Evolutionary conservation across 73 alveolate genomes (phyloP).

Genomic region (Uronychia binucleata): DNA sequence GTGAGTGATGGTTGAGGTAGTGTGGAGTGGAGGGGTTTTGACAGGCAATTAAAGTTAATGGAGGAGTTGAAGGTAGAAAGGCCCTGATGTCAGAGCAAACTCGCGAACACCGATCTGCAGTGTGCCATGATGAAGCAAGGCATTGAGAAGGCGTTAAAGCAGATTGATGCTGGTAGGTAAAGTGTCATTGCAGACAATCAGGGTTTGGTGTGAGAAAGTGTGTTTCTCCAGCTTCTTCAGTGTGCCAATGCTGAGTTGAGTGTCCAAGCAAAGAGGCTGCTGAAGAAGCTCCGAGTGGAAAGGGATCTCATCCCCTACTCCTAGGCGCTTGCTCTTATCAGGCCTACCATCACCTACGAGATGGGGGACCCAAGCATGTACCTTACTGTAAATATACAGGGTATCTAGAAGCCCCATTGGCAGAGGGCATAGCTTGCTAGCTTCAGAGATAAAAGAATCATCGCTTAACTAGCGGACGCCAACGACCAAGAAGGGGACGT

Average conservation of each 20-base stretch:
- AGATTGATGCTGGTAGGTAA: not conserved
- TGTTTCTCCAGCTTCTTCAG: not conserved
- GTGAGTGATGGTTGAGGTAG: not conserved
- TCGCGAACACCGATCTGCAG: not conserved
- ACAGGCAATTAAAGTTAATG: not conserved
- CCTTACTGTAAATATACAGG: not conserved
- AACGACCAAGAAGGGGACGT: not conserved
- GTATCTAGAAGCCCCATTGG: too few relatives aligned
- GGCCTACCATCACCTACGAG: not conserved
- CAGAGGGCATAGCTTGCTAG: too few relatives aligned
- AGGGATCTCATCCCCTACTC: not conserved
- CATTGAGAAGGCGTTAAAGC: not conserved
- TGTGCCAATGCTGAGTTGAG: not conserved
- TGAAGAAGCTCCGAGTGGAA: not conserved
- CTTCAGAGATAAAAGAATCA: not conserved
- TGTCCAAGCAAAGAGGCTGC: not conserved
- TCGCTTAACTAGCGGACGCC: not conserved
- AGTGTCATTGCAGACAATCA: not conserved
- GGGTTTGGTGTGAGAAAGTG: not conserved
- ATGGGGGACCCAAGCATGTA: not conserved
- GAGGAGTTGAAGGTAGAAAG: not conserved
- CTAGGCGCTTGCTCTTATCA: not conserved
- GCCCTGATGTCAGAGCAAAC: not conserved
- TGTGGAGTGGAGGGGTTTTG: not conserved
- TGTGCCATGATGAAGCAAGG: not conserved